Evolutionary conservation across 495 filamentous ascomycete species (phyloP).

Genomic region (Tuber borchii): DNA sequence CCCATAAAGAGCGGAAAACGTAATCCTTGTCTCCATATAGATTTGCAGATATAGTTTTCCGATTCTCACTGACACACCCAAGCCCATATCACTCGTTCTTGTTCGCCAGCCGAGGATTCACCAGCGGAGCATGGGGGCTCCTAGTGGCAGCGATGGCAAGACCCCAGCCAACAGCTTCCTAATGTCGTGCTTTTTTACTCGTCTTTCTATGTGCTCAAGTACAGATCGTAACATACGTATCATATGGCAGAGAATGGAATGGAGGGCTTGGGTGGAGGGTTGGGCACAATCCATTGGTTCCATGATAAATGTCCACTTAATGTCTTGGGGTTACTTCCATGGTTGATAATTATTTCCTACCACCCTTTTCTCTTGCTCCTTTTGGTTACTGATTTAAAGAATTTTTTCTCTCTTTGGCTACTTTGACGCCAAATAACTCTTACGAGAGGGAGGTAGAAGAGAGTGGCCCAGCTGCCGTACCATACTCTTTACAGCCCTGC

Average conservation of each 20-base stretch:
- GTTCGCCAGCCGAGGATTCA: background rate
- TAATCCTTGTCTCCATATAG: background rate
- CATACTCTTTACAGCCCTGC: slow-evolving; percentile 10
- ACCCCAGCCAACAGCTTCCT: background rate
- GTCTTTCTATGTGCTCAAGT: background rate
- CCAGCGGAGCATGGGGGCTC: background rate
- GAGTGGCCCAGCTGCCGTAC: background rate
- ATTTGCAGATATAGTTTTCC: background rate
- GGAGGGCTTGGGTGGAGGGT: background rate
- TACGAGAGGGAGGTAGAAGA: background rate
- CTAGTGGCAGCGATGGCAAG: background rate
- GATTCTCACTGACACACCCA: slow-evolving; percentile 1
- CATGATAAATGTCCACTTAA: background rate
- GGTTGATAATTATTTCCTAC: background rate
- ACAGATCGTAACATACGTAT: background rate
- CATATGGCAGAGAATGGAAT: background rate
- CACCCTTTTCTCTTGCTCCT: background rate
- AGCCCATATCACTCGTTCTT: background rate
- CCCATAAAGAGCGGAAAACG: background rate
- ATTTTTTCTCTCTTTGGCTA: background rate
- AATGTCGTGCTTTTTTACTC: background rate
- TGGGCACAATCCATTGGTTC: background rate
- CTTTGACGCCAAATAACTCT: background rate
- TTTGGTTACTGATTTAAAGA: background rate
- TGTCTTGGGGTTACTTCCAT: background rate